A percentile compares a stretch with the other conserved stretches of the same genome.
Evolutionary conservation across 2,329 filamentous ascomycete genomes (phyloP).

Genomic region (Neonectria punicea): DNA sequence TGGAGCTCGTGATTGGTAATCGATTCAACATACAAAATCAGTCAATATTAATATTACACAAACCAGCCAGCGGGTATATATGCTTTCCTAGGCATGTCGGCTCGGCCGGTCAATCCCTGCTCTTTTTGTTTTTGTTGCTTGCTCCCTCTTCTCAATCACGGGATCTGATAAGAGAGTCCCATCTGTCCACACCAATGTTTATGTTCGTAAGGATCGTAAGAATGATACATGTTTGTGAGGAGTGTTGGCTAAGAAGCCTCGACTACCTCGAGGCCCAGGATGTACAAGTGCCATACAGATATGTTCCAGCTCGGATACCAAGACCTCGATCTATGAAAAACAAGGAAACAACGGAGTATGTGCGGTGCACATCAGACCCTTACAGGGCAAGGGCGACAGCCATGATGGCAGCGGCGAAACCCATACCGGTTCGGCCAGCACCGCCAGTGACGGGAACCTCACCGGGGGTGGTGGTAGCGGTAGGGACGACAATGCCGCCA

Average conservation of each 20-base stretch:
- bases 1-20: slow-evolving; percentile 27
- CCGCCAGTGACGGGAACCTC: slow-evolving; percentile 52
- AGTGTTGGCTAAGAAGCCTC: slow-evolving; percentile 28
- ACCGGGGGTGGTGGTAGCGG: slow-evolving; percentile 49
- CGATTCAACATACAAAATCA: slow-evolving; percentile 38
- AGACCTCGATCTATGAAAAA: slow-evolving; percentile 42
- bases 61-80: slow-evolving; percentile 48
- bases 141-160: slow-evolving; percentile 30
- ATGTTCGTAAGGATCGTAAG: slow-evolving; percentile 68
- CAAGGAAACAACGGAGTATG: slow-evolving; percentile 38
- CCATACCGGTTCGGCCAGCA: slow-evolving; percentile 56
- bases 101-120: slow-evolving; percentile 39
- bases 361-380: slow-evolving; percentile 41
- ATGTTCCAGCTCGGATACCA: slow-evolving; percentile 40
- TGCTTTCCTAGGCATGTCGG: slow-evolving; percentile 44
- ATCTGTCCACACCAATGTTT: slow-evolving; percentile 45
- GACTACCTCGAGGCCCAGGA: slow-evolving; percentile 30
- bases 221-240: slow-evolving; percentile 54
- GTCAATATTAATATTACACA: slow-evolving; percentile 48
- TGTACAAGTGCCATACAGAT: slow-evolving; percentile 40
- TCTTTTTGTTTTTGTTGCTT: slow-evolving; percentile 36
- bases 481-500: slow-evolving; percentile 47
- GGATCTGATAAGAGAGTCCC: slow-evolving; percentile 29
- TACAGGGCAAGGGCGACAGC: slow-evolving; percentile 60
- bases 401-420: slow-evolving; percentile 58